These are phyloP conservation scores for Gentiana dahurica DNA, from an alignment of 257 asterid genomes.

Conservation along the genomic window DNA sequence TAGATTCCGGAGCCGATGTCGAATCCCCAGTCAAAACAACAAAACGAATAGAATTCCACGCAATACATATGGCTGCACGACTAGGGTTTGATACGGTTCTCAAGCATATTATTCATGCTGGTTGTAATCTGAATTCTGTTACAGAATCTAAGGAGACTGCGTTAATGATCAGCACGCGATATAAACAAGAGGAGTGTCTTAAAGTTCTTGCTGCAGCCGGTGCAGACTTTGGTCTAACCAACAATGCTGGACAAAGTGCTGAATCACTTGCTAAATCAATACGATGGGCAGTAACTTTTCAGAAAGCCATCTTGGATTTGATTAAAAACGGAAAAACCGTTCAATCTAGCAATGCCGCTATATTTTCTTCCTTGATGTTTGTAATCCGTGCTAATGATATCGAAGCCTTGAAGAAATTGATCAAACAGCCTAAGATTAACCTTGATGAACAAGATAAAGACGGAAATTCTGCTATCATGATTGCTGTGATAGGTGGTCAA, in stretches of 20 bases:
- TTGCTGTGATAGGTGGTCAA: slow-evolving; percentile 44
- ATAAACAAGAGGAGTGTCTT: slow-evolving; percentile 42
- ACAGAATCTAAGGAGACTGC: slow-evolving; percentile 56
- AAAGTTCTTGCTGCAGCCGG: slow-evolving; percentile 48
- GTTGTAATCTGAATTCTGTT: slow-evolving; percentile 39
- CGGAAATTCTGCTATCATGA: slow-evolving; percentile 55
- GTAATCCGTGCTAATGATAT: slow-evolving; percentile 40
- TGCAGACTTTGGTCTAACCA: slow-evolving; percentile 45
- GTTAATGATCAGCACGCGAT: slow-evolving; percentile 39
- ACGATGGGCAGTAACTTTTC: slow-evolving; percentile 38
- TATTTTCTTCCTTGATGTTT: slow-evolving; percentile 38
- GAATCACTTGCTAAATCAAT: slow-evolving; percentile 31
- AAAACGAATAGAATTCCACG: slow-evolving; percentile 18
- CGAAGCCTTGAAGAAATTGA: slow-evolving; percentile 35
- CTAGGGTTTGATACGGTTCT: slow-evolving; percentile 32
- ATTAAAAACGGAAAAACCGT: slow-evolving; percentile 35
- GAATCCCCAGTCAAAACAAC: slow-evolving; percentile 36
- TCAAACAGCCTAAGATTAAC: slow-evolving; percentile 28
- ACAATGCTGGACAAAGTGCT: slow-evolving; percentile 24
- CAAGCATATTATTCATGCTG: slow-evolving; percentile 30
- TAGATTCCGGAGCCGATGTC: slow-evolving; percentile 35
- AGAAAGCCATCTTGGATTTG: slow-evolving; percentile 33
- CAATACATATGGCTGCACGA: slow-evolving; percentile 49
- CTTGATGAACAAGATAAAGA: slow-evolving; percentile 45
- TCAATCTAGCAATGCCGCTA: slow-evolving; percentile 30